These are phyloP conservation scores for Thermothielavioides terrestris DNA, from an alignment of 495 filamentous ascomycete genomes.

Conservation along the genomic window DNA sequence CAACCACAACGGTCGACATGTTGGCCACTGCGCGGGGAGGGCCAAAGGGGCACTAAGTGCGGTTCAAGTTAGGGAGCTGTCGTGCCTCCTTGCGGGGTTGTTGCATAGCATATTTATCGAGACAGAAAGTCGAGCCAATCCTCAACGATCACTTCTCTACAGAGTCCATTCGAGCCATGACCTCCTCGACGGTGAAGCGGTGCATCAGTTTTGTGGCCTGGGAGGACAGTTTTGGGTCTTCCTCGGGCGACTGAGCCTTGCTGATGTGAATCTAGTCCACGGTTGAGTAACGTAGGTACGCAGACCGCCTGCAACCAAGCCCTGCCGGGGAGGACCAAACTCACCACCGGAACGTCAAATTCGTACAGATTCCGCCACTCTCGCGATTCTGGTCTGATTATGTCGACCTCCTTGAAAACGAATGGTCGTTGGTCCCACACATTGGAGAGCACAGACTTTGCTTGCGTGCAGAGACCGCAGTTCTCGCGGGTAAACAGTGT, in stretches of 20 bases:
- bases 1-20: slow-evolving; percentile 34
- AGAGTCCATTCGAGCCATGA: slow-evolving; percentile 61
- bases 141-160: slow-evolving; percentile 47
- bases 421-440: slow-evolving; percentile 63
- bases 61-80: slow-evolving; percentile 24
- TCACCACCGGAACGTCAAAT: slow-evolving; percentile 79
- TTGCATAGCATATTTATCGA: background rate
- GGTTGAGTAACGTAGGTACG: background rate
- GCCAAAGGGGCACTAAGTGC: slow-evolving; percentile 18
- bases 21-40: slow-evolving; percentile 41
- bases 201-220: slow-evolving; percentile 76
- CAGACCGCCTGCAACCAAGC: background rate
- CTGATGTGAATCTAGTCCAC: slow-evolving; percentile 57
- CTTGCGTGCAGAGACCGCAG: slow-evolving; percentile 72
- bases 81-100: background rate
- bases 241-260: slow-evolving; percentile 38
- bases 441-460: slow-evolving; percentile 60
- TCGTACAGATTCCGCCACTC: slow-evolving; percentile 77
- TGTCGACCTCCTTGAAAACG: slow-evolving; percentile 70
- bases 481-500: slow-evolving; percentile 75
- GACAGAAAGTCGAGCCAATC: too few species aligned
- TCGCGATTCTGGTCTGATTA: slow-evolving; percentile 56
- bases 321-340: slow-evolving; percentile 10
- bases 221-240: slow-evolving; percentile 43
- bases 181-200: slow-evolving; percentile 60